Conservation (phyloP, 1,139 yeast genomes). For the Taiozyma onychis region DNA sequence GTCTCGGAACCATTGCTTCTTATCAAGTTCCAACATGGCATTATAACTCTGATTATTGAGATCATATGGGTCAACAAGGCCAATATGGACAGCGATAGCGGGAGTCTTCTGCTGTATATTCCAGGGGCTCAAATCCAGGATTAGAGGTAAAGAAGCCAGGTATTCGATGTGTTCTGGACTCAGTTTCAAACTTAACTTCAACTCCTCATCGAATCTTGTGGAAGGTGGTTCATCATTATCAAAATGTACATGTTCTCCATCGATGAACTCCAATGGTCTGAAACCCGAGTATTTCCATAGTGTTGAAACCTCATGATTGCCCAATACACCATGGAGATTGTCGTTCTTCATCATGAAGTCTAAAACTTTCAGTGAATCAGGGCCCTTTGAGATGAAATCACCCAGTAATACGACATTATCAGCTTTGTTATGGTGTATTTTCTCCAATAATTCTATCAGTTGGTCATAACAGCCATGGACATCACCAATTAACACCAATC, state of each 20-base stretch:
- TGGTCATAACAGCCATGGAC: constrained; percentile 73
- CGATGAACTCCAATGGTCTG: constrained; percentile 12
- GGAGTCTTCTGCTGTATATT: constrained; percentile 33
- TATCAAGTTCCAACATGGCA: constrained; percentile 34
- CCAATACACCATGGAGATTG: constrained; percentile 65
- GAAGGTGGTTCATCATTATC: not conserved
- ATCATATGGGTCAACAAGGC: constrained; percentile 50
- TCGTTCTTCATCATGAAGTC: constrained; percentile 46
- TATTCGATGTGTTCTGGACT: constrained; percentile 56
- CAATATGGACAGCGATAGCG: constrained; percentile 78
- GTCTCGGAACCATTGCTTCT: constrained; percentile 56
- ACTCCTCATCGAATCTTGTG: constrained; percentile 47
- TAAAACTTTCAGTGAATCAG: constrained; percentile 62
- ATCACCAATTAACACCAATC: constrained; percentile 76
- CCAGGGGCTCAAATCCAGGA: constrained; percentile 55
- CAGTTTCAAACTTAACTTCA: constrained; percentile 51
- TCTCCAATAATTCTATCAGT: constrained; percentile 44
- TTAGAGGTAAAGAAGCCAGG: constrained; percentile 55
- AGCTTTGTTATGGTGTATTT: constrained; percentile 32
- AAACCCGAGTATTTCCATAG: constrained; percentile 24
- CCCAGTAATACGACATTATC: constrained; percentile 75
- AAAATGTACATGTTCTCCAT: constrained; percentile 11
- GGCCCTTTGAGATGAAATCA: constrained; percentile 83
- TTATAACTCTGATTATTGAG: constrained; percentile 53
- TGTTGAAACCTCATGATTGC: constrained; percentile 70